A percentile compares a stretch with the other conserved stretches of the same genome.
These are phyloP conservation scores for Yamagishiella unicocca DNA, from an alignment of 139 green algal species.

Conservation along the genomic window DNA sequence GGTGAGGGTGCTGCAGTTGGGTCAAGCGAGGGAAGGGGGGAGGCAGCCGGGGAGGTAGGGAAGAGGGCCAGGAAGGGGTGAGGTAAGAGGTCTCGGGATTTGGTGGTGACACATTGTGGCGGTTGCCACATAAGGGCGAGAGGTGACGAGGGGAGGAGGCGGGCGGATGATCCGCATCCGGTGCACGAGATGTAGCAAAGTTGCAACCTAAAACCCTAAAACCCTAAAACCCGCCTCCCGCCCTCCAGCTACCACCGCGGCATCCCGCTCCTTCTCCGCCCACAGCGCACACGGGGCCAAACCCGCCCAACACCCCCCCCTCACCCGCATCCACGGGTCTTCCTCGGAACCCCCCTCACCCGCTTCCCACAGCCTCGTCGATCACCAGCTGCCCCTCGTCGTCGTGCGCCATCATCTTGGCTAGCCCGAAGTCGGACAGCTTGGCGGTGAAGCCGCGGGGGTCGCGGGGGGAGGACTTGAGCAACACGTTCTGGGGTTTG, in stretches of 20 bases:
- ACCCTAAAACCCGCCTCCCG: too few relatives aligned
- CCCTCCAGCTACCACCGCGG: too few relatives aligned
- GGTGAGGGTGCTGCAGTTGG: conserved; percentile 37
- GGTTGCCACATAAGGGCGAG: too few relatives aligned
- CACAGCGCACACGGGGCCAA: too few relatives aligned
- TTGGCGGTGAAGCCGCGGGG: conserved; percentile 74
- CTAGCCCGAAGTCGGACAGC: conserved; percentile 78
- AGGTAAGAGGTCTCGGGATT: not conserved
- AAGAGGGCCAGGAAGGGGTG: not conserved
- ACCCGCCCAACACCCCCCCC: too few relatives aligned
- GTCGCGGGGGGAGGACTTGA: conserved; percentile 56
- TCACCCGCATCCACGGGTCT: too few relatives aligned
- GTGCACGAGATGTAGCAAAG: too few relatives aligned
- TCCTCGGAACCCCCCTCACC: not conserved
- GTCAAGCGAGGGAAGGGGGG: not conserved
- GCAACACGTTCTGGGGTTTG: conserved; percentile 81
- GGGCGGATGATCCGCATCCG: too few relatives aligned
- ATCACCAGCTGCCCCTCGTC: conserved; percentile 45
- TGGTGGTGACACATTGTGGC: too few relatives aligned
- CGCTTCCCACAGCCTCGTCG: conserved; percentile 24
- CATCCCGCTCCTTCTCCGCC: too few relatives aligned
- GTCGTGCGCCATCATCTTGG: conserved; percentile 51
- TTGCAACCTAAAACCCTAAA: too few relatives aligned
- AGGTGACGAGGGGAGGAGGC: too few relatives aligned
- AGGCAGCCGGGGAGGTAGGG: not conserved